These are phyloP conservation scores for Cladosporium sp. DNA, from an alignment of 2,329 filamentous ascomycete genomes.

Conservation along the genomic window DNA sequence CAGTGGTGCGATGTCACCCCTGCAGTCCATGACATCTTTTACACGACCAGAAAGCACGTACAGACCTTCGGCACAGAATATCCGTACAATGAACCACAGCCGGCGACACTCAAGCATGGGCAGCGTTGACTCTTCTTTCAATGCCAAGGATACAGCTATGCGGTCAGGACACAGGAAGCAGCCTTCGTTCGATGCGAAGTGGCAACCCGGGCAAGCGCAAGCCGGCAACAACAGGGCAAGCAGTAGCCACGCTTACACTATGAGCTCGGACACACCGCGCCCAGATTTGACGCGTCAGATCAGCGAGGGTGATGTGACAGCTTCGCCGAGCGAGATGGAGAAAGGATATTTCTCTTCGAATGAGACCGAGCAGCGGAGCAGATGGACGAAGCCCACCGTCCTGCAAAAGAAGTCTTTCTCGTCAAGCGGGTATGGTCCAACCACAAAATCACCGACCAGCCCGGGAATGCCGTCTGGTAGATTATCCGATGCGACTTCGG, in stretches of 20 bases:
- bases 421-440: constrained; percentile 13
- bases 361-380: constrained; percentile 68
- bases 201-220: constrained; percentile 33
- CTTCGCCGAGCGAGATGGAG: constrained; percentile 57
- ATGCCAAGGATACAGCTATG: constrained; percentile 15
- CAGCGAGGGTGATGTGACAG: constrained; percentile 3
- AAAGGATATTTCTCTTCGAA: constrained; percentile 90
- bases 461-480: constrained; percentile 13
- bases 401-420: constrained; percentile 59
- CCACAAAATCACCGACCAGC: constrained; percentile 13
- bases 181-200: constrained; percentile 53
- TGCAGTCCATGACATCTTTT: constrained; percentile 28
- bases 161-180: constrained; percentile 47
- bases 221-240: not conserved
- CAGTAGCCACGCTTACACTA: constrained; percentile 15
- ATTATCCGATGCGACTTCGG: constrained; percentile 16
- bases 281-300: constrained; percentile 3
- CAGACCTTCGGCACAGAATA: constrained; percentile 31
- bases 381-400: constrained; percentile 62
- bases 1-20: constrained; percentile 27
- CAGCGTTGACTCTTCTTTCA: constrained; percentile 64
- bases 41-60: constrained; percentile 27
- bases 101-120: constrained; percentile 85
- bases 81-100: constrained; percentile 61
- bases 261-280: not conserved